Percentiles rank a stretch among this genome's conserved stretches.
Evolutionary conservation across 495 filamentous ascomycete species (phyloP).

Genomic region (Tuber calosporum): DNA sequence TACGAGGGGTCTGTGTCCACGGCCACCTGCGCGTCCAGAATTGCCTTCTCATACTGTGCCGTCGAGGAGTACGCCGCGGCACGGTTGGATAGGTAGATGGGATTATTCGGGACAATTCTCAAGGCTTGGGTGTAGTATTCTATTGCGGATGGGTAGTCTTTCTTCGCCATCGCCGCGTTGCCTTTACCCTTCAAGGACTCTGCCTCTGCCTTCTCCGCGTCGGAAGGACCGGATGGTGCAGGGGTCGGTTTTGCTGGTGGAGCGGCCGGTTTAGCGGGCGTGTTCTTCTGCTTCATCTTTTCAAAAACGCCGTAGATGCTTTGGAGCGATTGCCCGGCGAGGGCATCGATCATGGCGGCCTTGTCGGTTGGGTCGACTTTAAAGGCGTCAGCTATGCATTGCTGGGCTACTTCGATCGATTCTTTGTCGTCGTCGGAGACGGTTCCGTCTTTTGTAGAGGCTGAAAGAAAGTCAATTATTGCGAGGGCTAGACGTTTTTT

Average conservation of each 20-base stretch:
- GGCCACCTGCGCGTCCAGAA: conserved; percentile 79
- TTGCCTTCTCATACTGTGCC: conserved; percentile 71
- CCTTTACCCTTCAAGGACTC: conserved; percentile 84
- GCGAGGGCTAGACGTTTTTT: conserved; percentile 96
- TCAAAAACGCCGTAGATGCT: conserved; percentile 93
- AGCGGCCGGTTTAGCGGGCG: conserved; percentile 41
- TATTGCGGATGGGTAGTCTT: conserved; percentile 77
- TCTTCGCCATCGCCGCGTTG: conserved; percentile 86
- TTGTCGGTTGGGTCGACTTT: conserved; percentile 77
- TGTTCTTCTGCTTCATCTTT: conserved; percentile 70
- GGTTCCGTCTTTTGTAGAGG: conserved; percentile 80
- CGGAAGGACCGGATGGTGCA: conserved; percentile 44
- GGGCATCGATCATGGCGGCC: conserved; percentile 63
- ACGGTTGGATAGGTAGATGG: conserved; percentile 95
- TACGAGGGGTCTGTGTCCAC: conserved; percentile 80
- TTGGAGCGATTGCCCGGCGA: conserved; percentile 75
- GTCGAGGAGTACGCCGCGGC: conserved; percentile 81
- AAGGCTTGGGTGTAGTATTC: conserved; percentile 79
- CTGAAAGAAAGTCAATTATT: conserved; percentile 87
- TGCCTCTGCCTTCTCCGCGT: conserved; percentile 62
- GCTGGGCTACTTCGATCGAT: conserved; percentile 80
- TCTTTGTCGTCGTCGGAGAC: conserved; percentile 79
- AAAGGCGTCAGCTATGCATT: conserved; percentile 91
- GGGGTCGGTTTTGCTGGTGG: conserved; percentile 31
- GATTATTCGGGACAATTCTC: conserved; percentile 69